Evolutionary conservation across 495 filamentous ascomycete species (phyloP).

Genomic region (Penicillium maclennaniae): DNA sequence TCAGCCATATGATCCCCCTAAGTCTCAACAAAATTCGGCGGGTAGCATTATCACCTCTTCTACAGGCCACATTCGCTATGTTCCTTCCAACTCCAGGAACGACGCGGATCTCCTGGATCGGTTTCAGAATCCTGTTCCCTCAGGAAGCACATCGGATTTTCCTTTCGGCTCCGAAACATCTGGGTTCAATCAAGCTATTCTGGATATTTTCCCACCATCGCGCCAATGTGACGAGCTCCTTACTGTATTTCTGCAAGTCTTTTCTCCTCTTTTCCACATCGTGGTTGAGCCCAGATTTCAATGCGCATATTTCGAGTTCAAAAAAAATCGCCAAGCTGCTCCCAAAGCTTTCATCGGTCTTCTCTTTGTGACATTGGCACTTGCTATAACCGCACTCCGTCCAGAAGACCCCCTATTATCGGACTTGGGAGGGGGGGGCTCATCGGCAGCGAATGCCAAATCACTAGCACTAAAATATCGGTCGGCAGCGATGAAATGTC

Average conservation of each 20-base stretch:
- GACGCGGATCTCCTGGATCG: background rate
- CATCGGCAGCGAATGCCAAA: background rate
- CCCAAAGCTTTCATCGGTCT: background rate
- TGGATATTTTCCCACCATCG: background rate
- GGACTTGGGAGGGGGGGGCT: background rate
- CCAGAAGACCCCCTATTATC: background rate
- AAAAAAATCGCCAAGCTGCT: background rate
- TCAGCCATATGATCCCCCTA: background rate
- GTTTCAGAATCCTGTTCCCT: background rate
- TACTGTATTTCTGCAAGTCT: background rate
- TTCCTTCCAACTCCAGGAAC: background rate
- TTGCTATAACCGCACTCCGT: slow-evolving; percentile 1
- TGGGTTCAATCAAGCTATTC: background rate
- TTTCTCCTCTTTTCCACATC: slow-evolving; percentile 6
- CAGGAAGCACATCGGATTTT: background rate
- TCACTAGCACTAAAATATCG: slow-evolving; percentile 1
- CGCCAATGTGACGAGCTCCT: slow-evolving; percentile 6
- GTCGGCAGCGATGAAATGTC: slow-evolving; percentile 7
- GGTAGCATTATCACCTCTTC: background rate
- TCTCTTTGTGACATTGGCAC: background rate
- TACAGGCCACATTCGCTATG: slow-evolving; percentile 1
- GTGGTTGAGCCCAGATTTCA: background rate
- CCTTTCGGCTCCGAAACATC: background rate
- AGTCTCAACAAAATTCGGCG: background rate
- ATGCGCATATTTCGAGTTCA: background rate